Evolutionary conservation across 345 rosid genomes (phyloP), one percentile per base, ranked within the genome.

Genomic region (Ricinus communis): DNA sequence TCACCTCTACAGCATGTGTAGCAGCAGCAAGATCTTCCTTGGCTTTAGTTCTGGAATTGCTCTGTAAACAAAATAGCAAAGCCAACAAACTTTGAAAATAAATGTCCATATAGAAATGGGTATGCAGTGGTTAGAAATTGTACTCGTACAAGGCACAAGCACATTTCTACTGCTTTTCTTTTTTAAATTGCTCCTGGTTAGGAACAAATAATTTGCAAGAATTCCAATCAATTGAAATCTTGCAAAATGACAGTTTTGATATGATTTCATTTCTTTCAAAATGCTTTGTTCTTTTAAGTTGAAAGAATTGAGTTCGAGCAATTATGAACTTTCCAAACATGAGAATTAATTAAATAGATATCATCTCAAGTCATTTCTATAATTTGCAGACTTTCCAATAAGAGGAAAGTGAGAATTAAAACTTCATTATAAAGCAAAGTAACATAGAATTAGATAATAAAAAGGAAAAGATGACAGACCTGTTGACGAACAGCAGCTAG

Each of bases 11-110:
- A 82, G 98, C 98, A 76, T 70, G 83, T n/a, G 96, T 95, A 76
- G 98, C 98, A 82, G 96, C 93, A 79, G 98, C 97, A 83, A 95
- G 98, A 84, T 95, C 99, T 86, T 95, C 98, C 81, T 95, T 92
- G 22, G 98, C 98, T 86, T 90, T 95, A 33, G 90, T 90, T 76
- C 99, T 96, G 1, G 99, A 95, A 73, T 92, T 93, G 76, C 99
- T 95, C 99, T 95, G 87, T 54, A 85, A 55, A 79, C 52, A 80
- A 75, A 79, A 54, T 25, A 61, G 55, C 64, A 22, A 49, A 54
- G 18, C 47, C 64, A n/a, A 67, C 66, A 79, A 67, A 57, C 9
- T 24, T 40, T n/a, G 49, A 31, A 5, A 31, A 64, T 0, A 27
- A 27, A 25, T 25, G n/a, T 49, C 6, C 22, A 33, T 27, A 19